A percentile compares a stretch with the other conserved stretches of the same genome.
Conservation (phyloP, 495 filamentous ascomycete species). For the Cenococcum geophilum region DNA sequence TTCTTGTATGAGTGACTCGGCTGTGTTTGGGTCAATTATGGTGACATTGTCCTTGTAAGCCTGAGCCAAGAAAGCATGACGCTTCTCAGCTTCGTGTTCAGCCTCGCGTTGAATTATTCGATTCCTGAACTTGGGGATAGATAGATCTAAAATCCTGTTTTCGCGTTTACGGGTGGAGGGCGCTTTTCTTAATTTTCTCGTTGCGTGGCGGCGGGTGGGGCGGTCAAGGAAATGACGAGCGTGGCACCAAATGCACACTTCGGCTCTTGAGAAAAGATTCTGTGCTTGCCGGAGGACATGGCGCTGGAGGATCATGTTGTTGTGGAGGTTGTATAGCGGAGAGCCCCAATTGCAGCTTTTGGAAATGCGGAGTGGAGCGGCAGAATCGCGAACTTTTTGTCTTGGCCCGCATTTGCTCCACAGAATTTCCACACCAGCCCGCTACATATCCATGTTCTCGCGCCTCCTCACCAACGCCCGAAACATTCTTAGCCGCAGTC, state of each 20-base stretch:
- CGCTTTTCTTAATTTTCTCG: not conserved
- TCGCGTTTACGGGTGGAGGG: not conserved
- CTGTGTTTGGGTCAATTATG: too few species aligned
- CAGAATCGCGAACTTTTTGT: conserved; percentile 18
- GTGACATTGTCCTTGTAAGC: too few species aligned
- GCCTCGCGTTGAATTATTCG: too few species aligned
- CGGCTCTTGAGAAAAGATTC: not conserved
- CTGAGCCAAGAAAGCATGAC: too few species aligned
- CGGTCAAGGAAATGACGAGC: conserved; percentile 10
- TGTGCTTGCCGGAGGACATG: not conserved
- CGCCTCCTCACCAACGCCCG: conserved; percentile 16
- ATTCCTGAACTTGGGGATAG: too few species aligned
- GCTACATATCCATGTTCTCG: conserved; percentile 19
- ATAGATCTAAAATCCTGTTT: not conserved
- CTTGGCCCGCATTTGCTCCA: conserved; percentile 9
- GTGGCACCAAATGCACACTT: conserved; percentile 19
- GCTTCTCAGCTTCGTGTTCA: too few species aligned
- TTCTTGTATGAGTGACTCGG: too few species aligned
- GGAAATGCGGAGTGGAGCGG: not conserved
- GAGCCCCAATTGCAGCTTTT: not conserved
- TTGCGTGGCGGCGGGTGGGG: not conserved
- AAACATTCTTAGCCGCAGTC: conserved; percentile 22
- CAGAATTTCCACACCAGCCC: conserved; percentile 11
- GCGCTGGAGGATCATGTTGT: not conserved
- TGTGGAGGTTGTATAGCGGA: not conserved